Percentiles rank a stretch among this genome's conserved stretches.
phyloP scores from a whole-genome alignment of 2,329 filamentous ascomycete species.

The Nemania diffusa region DNA sequence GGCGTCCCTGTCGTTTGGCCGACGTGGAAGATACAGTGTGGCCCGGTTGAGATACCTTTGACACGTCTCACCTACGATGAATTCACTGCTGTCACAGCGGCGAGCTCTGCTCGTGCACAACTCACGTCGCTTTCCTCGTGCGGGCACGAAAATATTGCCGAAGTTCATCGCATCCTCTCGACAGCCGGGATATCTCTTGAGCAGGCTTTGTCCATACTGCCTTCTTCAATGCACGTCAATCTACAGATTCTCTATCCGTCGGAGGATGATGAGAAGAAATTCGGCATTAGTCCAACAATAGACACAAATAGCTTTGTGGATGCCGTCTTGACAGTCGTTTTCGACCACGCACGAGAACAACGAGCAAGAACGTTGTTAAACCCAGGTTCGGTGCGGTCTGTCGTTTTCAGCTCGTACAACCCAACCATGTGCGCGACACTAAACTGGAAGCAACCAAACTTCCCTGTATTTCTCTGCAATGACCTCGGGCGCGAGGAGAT shows the following conservation, averaged over 20 bases:
- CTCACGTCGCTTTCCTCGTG: constrained; percentile 58
- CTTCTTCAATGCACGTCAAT: constrained; percentile 85
- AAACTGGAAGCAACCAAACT: constrained; percentile 99
- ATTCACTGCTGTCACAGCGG: constrained; percentile 66
- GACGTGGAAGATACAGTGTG: constrained; percentile 79
- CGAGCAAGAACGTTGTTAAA: constrained; percentile 69
- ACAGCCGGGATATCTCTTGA: constrained; percentile 81
- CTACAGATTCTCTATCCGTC: constrained; percentile 92
- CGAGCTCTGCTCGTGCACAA: constrained; percentile 56
- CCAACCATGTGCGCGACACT: constrained; percentile 88
- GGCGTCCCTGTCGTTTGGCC: constrained; percentile 89
- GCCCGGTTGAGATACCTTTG: constrained; percentile 83
- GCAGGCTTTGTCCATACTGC: constrained; percentile 79
- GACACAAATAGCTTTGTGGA: constrained; percentile 92
- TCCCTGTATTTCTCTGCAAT: constrained; percentile 94
- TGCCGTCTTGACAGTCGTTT: constrained; percentile 83
- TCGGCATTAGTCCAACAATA: constrained; percentile 77
- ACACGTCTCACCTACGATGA: constrained; percentile 80
- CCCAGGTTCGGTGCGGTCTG: constrained; percentile 80
- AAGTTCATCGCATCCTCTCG: constrained; percentile 77
- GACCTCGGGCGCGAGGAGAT: constrained; percentile 76
- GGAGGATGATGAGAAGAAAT: constrained; percentile 73
- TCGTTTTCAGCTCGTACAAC: constrained; percentile 96
- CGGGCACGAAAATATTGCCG: constrained; percentile 65
- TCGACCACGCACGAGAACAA: constrained; percentile 83